Percentiles rank a stretch among this genome's conserved stretches.
phyloP scores from a whole-genome alignment of 2,329 filamentous ascomycete genomes.

The Aspergillus thermomutatus region DNA sequence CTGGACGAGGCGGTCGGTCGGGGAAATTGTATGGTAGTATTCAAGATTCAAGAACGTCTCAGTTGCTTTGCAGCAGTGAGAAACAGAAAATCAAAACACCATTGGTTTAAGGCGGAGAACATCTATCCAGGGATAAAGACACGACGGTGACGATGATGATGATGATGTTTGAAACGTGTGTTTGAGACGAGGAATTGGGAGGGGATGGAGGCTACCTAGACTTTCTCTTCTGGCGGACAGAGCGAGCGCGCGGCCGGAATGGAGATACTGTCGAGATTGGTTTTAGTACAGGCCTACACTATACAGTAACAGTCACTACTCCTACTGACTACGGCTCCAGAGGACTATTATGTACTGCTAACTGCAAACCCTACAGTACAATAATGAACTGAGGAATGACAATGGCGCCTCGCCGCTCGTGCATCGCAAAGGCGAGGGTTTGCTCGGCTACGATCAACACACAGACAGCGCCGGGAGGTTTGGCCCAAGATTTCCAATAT shows the following conservation, averaged over 20 bases:
- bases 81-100: background rate
- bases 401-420: background rate
- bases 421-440: background rate
- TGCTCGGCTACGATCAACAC: background rate
- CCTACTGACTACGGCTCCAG: background rate
- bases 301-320: background rate
- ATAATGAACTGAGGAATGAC: background rate
- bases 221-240: background rate
- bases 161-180: background rate
- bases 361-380: background rate
- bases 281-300: background rate
- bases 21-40: conserved; percentile 12
- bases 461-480: background rate
- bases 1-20: conserved; percentile 24
- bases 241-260: background rate
- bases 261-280: background rate
- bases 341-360: background rate
- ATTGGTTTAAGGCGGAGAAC: background rate
- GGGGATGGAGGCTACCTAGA: background rate
- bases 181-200: background rate
- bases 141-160: background rate
- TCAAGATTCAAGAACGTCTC: conserved; percentile 8
- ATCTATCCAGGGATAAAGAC: background rate
- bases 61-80: conserved; percentile 3
- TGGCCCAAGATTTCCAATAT: background rate